Base-by-base conservation (phyloP, 75 land plant genomes). In the Picea sitchensis region DNA sequence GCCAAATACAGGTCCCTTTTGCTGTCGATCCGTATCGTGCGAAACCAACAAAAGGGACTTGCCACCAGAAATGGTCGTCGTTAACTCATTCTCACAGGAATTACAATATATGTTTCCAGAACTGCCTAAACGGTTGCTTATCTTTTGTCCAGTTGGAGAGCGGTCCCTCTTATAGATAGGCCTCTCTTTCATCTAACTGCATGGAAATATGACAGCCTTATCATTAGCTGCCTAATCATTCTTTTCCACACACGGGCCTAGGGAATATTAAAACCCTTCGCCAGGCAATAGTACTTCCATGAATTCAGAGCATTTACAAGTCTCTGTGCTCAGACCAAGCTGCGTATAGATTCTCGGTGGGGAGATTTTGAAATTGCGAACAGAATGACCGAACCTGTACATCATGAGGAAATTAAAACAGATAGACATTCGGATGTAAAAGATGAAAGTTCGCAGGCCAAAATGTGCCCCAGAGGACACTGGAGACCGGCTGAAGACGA, bases 401-500 rank as follows among this genome's bases (percentile, higher is more conserved):
- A 9, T 12, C 12, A 51, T 17, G 74, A 71, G 74, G 44, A n/a
- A 3, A 71, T 41, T 21, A 13, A 44, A 71, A 71, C 74, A 44
- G 44, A 44, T 71, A 44, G 56, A 9, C 56, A 9, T 0, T 51
- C 56, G 56, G 56, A 51, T 51, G 56, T 1, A 51, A 51, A 51
- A 51, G 56, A 51, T 51, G 56, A 51, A 51, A 51, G 12, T 44
- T 71, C 17, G 51, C 36, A 20, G 3, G 51, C 4, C 58, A 57
- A 75, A 31, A 17, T 26, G 34, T 75, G 76, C 44, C 32, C 60
- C 32, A 73, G 90, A 17, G 90, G 90, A 71, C 90, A 88, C 76
- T 88, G 90, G 90, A 76, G 86, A 41, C 90, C 90, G 4, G 56
- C 76, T 7, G 90, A 88, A 73, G 90, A 88, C 47, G 86, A 83